Evolutionary conservation across 768 basidiomycete genomes (phyloP).

Genomic region (Podaxis sp.): DNA sequence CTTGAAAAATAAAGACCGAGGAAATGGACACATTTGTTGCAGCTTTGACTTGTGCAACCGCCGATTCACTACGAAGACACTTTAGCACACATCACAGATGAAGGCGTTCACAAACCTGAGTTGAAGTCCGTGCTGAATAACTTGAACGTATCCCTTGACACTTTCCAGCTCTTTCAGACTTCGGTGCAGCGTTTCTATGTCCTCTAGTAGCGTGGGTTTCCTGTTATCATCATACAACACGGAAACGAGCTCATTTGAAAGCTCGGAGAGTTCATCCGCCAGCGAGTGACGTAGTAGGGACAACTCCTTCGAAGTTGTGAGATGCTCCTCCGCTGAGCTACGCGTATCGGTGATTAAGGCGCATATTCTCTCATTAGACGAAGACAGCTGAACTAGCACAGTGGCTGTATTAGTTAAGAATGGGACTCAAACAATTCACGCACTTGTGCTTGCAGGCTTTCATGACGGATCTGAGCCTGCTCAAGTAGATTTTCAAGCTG

Average conservation of each 20-base stretch:
- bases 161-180: constrained; percentile 75
- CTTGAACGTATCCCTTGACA: constrained; percentile 72
- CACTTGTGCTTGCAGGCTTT: constrained; percentile 46
- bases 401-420: constrained; percentile 35
- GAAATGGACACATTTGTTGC: constrained; percentile 38
- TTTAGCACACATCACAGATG: constrained; percentile 12
- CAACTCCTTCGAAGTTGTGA: constrained; percentile 69
- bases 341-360: constrained; percentile 51
- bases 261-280: constrained; percentile 71
- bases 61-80: constrained; percentile 47
- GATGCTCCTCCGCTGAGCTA: constrained; percentile 42
- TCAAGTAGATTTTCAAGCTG: constrained; percentile 44
- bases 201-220: constrained; percentile 72
- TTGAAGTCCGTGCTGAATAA: constrained; percentile 67
- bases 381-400: constrained; percentile 56
- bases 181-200: constrained; percentile 77
- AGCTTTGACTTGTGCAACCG: constrained; percentile 52
- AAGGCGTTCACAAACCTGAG: constrained; percentile 55
- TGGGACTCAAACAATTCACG: constrained; percentile 25
- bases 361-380: constrained; percentile 48
- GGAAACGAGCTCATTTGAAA: constrained; percentile 66
- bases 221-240: constrained; percentile 46
- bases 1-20: constrained; percentile 56
- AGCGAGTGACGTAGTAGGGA: constrained; percentile 76
- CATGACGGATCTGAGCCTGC: constrained; percentile 38